A percentile compares a stretch with the other conserved stretches of the same genome.
phyloP scores from a whole-genome alignment of 2,329 filamentous ascomycete genomes.

The Chrysoporthe puriensis region DNA sequence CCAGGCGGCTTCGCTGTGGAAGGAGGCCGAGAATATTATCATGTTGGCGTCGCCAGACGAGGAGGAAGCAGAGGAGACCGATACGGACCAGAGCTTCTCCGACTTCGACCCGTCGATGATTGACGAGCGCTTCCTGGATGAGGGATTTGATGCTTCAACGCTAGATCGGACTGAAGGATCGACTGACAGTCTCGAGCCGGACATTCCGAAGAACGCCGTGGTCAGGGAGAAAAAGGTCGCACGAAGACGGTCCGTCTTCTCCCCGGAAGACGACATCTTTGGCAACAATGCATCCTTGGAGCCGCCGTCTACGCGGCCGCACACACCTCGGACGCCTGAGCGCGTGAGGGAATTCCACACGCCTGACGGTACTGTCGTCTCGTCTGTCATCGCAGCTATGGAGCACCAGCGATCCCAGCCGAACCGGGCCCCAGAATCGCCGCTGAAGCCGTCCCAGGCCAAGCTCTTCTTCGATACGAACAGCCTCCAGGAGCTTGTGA shows the following conservation, averaged over 20 bases:
- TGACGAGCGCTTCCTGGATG: conserved; percentile 50
- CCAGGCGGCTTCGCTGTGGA: conserved; percentile 66
- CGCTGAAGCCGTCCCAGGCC: conserved; percentile 45
- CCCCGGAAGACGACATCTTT: conserved; percentile 69
- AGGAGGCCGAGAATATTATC: conserved; percentile 85
- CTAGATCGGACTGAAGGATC: conserved; percentile 49
- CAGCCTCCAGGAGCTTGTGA: conserved; percentile 68
- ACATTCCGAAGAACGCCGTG: conserved; percentile 54
- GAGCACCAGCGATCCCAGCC: conserved; percentile 55
- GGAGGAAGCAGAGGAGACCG: conserved; percentile 49
- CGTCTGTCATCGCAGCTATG: conserved; percentile 68
- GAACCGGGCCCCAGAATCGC: conserved; percentile 42
- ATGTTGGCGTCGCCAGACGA: conserved; percentile 75
- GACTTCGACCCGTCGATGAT: conserved; percentile 46
- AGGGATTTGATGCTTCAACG: conserved; percentile 51
- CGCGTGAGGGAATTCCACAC: conserved; percentile 34
- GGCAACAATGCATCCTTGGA: conserved; percentile 53
- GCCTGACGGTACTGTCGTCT: conserved; percentile 53
- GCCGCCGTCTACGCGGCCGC: conserved; percentile 42
- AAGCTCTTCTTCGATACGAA: conserved; percentile 71
- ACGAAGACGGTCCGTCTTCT: conserved; percentile 65
- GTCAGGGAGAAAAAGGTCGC: conserved; percentile 57
- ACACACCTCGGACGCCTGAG: conserved; percentile 47
- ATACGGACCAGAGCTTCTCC: conserved; percentile 38
- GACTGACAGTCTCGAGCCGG: conserved; percentile 46